Base-by-base conservation (phyloP, 805 yeast species). In the Brettanomyces sp. region DNA sequence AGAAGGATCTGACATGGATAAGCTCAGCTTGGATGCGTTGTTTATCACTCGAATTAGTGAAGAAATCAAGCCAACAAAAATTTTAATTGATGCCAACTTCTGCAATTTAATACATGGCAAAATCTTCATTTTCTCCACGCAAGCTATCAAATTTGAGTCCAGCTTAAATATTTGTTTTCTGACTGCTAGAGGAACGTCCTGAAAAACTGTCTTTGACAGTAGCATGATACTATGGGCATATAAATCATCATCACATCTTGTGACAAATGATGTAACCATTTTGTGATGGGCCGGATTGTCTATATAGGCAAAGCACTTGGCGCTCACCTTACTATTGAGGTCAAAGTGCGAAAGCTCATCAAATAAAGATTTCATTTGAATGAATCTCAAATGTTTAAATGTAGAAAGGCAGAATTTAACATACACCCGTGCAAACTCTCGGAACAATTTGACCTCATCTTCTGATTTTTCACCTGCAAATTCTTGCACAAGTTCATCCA, bases 351-450 rank as follows among this genome's bases (percentile, higher is more conserved):
- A 57, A 42, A 85, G 61, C 25, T 74, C 63, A n/a, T 73, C 65
- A 44, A 80, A 72, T 33, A 88, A 63, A 54, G 76, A 76, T 48
- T 76, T 78, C 47, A 82, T 61, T 47, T 82, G 85, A 79, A 86
- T 74, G 56, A 69, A 80, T 50, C 90, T 69, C 47, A 87, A 64
- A 42, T 78, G 71, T 50, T 84, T 87, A 49, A 84, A 79, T 32
- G 85, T 62, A 5, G 80, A 62, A 36, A 75, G 74, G 56, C 88
- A 82, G 57, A 83, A 82, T 7, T 79, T 71, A 48, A 71, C 74
- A 64, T 85, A 85, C 25, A 18, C 22, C 13, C 24, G 11, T n/a
- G 34, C 43, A 4, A 44, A 34, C 23, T 39, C 42, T 9, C 35
- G 11, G 36, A 39, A 39, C 12, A 14, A 39, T 23, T 5, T 22